Evolutionary conservation across 1,139 yeast genomes (phyloP), one percentile per base, ranked within the genome.

Genomic region (Diutina sp.): DNA sequence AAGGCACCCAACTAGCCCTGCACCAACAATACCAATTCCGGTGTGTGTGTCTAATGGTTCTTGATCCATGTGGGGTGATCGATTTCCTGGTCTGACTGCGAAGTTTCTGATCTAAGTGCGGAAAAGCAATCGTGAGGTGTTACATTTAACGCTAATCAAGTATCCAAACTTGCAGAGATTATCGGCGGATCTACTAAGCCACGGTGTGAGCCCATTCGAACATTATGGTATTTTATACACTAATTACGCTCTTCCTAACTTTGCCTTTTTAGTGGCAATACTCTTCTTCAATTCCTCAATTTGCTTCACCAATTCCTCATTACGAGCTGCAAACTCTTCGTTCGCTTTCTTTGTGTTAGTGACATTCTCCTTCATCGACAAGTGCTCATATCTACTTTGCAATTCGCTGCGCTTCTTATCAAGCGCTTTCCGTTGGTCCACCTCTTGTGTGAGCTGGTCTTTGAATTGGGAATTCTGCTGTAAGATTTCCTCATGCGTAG

Each of bases 1-100:
- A n/a, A 90, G 74, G 57, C 95, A 80, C 0, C 98, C 98, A 4
- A 91, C 97, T 3, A 89, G 80, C 0, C 98, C 98, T 1, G 95
- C 96, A 1, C 95, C 91, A 14, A 85, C 79, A 46, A 85, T 54
- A 16, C 53, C 53, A 30, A 50, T 29, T 14, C 53, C 44, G 7
- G 53, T 8, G 16, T 44, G 4, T 6, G 35, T 14, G 21, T 46
- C 30, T 18, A 46, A 21, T 6, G 50, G n/a, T 46, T 14, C 51
- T 47, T 47, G 51, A 29, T 47, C 30, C 51, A 47, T 47, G 18
- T 35, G 41, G 41, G 41, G 41, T 35, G 41, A 35, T 35, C 41
- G 6, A 35, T 11, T 12, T 35, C 14, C 41, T 35, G n/a, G 41
- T n/a, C 41, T 35, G 41, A 35, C 41, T n/a, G 41, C 41, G 41